These are phyloP conservation scores for Rhizopogon vesiculosus DNA, from an alignment of 768 basidiomycete genomes.

Conservation along the genomic window DNA sequence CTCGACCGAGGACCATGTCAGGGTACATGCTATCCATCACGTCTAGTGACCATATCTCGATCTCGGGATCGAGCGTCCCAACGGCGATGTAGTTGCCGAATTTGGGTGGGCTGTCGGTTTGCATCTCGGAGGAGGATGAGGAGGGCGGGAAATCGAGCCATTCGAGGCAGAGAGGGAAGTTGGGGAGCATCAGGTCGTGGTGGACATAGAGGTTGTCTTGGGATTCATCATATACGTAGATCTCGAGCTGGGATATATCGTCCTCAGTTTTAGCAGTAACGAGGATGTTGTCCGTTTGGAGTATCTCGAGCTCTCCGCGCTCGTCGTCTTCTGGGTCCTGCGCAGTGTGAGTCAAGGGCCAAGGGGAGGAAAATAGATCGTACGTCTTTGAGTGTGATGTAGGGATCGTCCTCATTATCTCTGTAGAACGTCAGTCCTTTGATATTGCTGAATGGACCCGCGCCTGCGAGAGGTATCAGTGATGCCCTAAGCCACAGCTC, in stretches of 20 bases:
- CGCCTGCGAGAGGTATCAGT: slow-evolving; percentile 30
- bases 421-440: slow-evolving; percentile 91
- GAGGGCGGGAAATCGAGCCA: slow-evolving; percentile 96
- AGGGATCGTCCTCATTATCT: slow-evolving; percentile 92
- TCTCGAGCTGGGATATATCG: slow-evolving; percentile 91
- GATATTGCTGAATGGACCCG: slow-evolving; percentile 90
- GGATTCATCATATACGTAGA: slow-evolving; percentile 93
- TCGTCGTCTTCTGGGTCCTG: slow-evolving; percentile 79
- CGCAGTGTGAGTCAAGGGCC: slow-evolving; percentile 8
- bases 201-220: slow-evolving; percentile 92
- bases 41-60: slow-evolving; percentile 98
- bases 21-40: slow-evolving; percentile 94
- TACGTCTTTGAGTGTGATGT: slow-evolving; percentile 93
- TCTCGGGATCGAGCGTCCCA: slow-evolving; percentile 94
- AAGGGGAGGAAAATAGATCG: slow-evolving; percentile 12
- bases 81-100: slow-evolving; percentile 93
- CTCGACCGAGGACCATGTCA: slow-evolving; percentile 84
- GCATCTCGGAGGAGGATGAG: slow-evolving; percentile 37
- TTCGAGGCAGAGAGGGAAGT: slow-evolving; percentile 97
- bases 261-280: slow-evolving; percentile 94
- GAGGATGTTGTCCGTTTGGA: slow-evolving; percentile 89
- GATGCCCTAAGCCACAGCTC: not conserved
- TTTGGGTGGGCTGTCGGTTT: slow-evolving; percentile 25
- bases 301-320: slow-evolving; percentile 82
- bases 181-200: slow-evolving; percentile 96